Percentiles rank a stretch among this genome's conserved stretches.
Evolutionary conservation across 2,329 filamentous ascomycete genomes (phyloP).

Genomic region (Volutella citrinella): DNA sequence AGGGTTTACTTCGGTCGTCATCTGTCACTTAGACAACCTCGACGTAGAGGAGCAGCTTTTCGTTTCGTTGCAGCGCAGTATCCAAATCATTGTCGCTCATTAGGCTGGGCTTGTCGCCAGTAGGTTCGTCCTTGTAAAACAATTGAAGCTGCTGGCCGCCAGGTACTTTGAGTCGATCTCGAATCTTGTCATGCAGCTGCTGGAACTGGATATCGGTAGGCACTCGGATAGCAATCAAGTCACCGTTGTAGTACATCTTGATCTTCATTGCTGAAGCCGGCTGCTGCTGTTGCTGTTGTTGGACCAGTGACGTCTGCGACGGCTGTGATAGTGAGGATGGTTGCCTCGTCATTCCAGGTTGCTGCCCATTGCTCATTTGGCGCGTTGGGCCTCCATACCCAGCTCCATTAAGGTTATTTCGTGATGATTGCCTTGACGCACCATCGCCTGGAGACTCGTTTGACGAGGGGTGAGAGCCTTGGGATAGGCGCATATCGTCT

Average conservation of each 20-base stretch:
- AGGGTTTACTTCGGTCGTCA: too few species aligned
- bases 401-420: conserved; percentile 58
- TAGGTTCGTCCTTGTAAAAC: conserved; percentile 82
- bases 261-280: conserved; percentile 71
- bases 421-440: conserved; percentile 63
- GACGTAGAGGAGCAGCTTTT: conserved; percentile 79
- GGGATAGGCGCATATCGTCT: conserved; percentile 75
- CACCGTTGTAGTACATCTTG: conserved; percentile 90
- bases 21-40: conserved; percentile 49
- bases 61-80: conserved; percentile 75
- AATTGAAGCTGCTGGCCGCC: conserved; percentile 69
- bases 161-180: conserved; percentile 75
- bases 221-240: conserved; percentile 88
- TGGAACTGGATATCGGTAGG: conserved; percentile 74
- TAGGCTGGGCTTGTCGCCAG: conserved; percentile 70
- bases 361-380: conserved; percentile 33
- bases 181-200: conserved; percentile 79
- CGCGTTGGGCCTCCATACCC: conserved; percentile 48
- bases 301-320: conserved; percentile 50
- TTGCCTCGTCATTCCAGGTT: conserved; percentile 19
- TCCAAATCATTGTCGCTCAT: conserved; percentile 79
- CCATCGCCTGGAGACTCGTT: conserved; percentile 58
- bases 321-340: conserved; percentile 28
- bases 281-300: conserved; percentile 29
- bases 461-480: conserved; percentile 65